Percentiles rank a stretch among this genome's conserved stretches.
Evolutionary conservation across 1,139 yeast genomes (phyloP).

Genomic region (Saccharomyces hybrid): DNA sequence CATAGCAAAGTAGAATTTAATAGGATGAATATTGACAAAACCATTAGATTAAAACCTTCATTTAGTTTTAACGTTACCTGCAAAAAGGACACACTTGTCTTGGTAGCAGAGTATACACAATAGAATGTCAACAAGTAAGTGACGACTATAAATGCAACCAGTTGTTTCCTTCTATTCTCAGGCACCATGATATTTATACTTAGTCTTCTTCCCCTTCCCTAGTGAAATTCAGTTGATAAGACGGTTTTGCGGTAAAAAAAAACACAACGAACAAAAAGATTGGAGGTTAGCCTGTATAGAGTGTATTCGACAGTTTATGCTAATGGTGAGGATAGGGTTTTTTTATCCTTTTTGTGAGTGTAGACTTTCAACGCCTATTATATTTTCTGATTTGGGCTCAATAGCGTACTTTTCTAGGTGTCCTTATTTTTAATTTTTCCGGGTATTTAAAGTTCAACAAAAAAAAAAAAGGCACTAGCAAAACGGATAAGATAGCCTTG

Average conservation of each 20-base stretch:
- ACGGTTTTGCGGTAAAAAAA: neutral
- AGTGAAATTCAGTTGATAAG: neutral
- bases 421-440: neutral
- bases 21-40: slow-evolving; percentile 30
- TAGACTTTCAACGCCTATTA: neutral
- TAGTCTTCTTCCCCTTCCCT: neutral
- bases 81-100: slow-evolving; percentile 18
- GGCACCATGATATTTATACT: slow-evolving; percentile 4
- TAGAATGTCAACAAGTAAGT: slow-evolving; percentile 12
- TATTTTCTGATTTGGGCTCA: slow-evolving; percentile 1
- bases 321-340: neutral
- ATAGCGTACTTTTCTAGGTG: neutral
- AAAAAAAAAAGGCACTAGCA: neutral
- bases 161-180: slow-evolving; percentile 12
- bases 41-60: slow-evolving; percentile 37
- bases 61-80: slow-evolving; percentile 35
- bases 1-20: slow-evolving; percentile 27
- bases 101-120: slow-evolving; percentile 8
- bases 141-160: slow-evolving; percentile 9
- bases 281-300: neutral
- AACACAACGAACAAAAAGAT: neutral
- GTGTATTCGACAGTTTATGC: neutral
- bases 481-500: neutral
- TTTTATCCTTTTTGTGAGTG: neutral
- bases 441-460: neutral